Evolutionary conservation across 1,139 yeast species (phyloP).

Genomic region (Pichia terricola): DNA sequence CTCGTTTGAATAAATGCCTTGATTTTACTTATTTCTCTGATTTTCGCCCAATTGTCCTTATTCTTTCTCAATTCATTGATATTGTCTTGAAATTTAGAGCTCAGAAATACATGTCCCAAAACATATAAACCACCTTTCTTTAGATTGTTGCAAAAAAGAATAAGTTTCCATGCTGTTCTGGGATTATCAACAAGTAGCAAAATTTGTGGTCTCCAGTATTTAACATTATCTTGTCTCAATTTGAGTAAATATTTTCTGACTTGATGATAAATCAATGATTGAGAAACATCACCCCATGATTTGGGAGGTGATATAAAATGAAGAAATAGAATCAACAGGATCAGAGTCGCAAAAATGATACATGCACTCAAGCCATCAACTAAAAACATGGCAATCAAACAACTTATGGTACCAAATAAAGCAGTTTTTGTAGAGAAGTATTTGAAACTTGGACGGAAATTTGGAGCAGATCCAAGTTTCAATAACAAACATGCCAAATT

Average conservation of each 20-base stretch:
- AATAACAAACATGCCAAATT: slow-evolving; percentile 86
- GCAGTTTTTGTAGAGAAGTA: slow-evolving; percentile 83
- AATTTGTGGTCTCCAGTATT: slow-evolving; percentile 96
- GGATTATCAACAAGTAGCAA: slow-evolving; percentile 84
- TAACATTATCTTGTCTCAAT: slow-evolving; percentile 82
- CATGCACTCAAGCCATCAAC: slow-evolving; percentile 89
- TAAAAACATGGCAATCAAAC: slow-evolving; percentile 80
- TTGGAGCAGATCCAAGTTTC: slow-evolving; percentile 88
- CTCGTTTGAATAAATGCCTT: slow-evolving; percentile 94
- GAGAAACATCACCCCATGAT: slow-evolving; percentile 97
- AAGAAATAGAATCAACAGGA: slow-evolving; percentile 60
- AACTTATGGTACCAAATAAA: slow-evolving; percentile 55
- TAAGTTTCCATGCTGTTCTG: slow-evolving; percentile 80
- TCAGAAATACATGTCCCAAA: slow-evolving; percentile 79
- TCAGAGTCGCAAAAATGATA: slow-evolving; percentile 55
- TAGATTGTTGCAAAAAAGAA: slow-evolving; percentile 87
- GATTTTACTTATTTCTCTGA: slow-evolving; percentile 65
- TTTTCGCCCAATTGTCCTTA: slow-evolving; percentile 70
- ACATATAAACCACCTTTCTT: slow-evolving; percentile 92
- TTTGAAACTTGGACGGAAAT: slow-evolving; percentile 87
- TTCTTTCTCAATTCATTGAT: slow-evolving; percentile 63
- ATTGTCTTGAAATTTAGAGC: slow-evolving; percentile 42
- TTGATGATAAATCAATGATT: slow-evolving; percentile 86
- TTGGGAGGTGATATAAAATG: slow-evolving; percentile 91
- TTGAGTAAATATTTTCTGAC: slow-evolving; percentile 82